These are phyloP conservation scores for Globisporangium orthogonon DNA, from an alignment of 352 stramenopile genomes.

Conservation along the genomic window DNA sequence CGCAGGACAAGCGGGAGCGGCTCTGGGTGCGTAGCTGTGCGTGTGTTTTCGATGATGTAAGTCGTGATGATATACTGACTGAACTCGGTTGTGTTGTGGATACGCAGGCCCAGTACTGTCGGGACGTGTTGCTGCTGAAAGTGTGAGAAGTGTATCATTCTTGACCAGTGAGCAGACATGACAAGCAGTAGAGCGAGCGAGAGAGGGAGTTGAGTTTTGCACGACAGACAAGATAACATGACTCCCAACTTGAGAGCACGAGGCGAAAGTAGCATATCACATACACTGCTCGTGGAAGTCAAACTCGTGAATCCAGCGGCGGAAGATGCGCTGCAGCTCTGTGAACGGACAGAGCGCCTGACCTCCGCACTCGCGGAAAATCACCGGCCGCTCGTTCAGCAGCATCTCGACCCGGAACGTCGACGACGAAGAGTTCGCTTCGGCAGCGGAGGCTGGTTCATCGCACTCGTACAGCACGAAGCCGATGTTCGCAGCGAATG, in stretches of 20 bases:
- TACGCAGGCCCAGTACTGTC: constrained; percentile 14
- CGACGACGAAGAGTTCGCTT: background rate
- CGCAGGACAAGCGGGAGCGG: constrained; percentile 75
- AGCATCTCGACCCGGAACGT: constrained; percentile 49
- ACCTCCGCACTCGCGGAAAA: constrained; percentile 40
- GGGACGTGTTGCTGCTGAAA: constrained; percentile 16
- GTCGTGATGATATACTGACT: constrained; percentile 5
- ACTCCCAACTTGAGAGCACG: background rate
- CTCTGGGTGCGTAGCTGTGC: constrained; percentile 57
- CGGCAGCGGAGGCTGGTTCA: background rate
- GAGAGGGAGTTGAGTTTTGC: too few species aligned
- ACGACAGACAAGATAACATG: too few species aligned
- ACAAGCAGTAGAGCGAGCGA: too few species aligned
- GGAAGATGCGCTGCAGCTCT: constrained; percentile 49
- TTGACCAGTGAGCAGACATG: too few species aligned
- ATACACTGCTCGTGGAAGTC: constrained; percentile 49
- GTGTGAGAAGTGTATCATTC: constrained; percentile 4
- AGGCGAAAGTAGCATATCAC: background rate
- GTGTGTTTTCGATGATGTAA: background rate
- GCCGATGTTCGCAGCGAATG: constrained; percentile 77
- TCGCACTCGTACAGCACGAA: constrained; percentile 78
- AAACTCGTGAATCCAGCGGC: constrained; percentile 63
- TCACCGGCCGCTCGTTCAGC: constrained; percentile 59
- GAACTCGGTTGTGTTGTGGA: constrained; percentile 1
- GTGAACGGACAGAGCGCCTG: constrained; percentile 45